phyloP scores from a whole-genome alignment of 352 stramenopile genomes.

The Globisporangium lucens region DNA sequence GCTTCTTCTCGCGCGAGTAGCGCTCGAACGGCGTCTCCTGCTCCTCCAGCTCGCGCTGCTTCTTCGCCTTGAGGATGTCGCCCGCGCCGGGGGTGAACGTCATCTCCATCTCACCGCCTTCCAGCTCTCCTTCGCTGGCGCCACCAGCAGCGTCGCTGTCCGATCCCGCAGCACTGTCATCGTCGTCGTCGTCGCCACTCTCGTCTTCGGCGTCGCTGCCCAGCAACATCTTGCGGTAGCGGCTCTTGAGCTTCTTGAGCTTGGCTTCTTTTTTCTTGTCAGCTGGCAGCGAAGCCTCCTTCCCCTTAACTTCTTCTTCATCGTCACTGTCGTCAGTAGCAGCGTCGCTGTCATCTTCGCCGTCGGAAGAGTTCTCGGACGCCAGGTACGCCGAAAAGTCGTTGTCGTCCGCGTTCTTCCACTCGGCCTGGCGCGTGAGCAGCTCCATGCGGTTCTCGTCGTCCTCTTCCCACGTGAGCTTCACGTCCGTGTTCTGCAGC shows the following conservation, averaged over 20 bases:
- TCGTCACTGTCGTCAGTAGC: conserved; percentile 41
- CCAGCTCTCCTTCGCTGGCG: conserved; percentile 15
- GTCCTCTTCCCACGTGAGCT: conserved; percentile 95
- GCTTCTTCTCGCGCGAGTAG: conserved; percentile 84
- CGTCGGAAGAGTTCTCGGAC: conserved; percentile 65
- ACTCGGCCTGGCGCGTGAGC: conserved; percentile 65
- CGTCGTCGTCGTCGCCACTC: conserved; percentile 32
- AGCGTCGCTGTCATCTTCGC: conserved; percentile 43
- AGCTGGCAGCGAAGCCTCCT: conserved; percentile 14
- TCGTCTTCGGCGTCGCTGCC: conserved; percentile 72
- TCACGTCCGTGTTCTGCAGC: conserved; percentile 91
- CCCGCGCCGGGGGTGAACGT: conserved; percentile 68
- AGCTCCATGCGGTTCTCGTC: conserved; percentile 89
- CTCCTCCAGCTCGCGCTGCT: conserved; percentile 68
- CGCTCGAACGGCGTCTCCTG: conserved; percentile 84
- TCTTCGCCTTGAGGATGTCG: conserved; percentile 73
- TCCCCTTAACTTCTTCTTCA: conserved; percentile 30
- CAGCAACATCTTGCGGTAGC: conserved; percentile 76
- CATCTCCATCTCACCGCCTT: conserved; percentile 79
- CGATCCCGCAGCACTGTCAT: conserved; percentile 20
- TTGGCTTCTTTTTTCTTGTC: conserved; percentile 62
- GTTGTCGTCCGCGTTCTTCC: conserved; percentile 88
- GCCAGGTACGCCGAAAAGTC: conserved; percentile 95
- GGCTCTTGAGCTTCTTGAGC: conserved; percentile 78
- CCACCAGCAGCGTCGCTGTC: conserved; percentile 16